These are phyloP conservation scores for Eucalyptus microcorys DNA, from an alignment of 345 rosid species.

Conservation along the genomic window DNA sequence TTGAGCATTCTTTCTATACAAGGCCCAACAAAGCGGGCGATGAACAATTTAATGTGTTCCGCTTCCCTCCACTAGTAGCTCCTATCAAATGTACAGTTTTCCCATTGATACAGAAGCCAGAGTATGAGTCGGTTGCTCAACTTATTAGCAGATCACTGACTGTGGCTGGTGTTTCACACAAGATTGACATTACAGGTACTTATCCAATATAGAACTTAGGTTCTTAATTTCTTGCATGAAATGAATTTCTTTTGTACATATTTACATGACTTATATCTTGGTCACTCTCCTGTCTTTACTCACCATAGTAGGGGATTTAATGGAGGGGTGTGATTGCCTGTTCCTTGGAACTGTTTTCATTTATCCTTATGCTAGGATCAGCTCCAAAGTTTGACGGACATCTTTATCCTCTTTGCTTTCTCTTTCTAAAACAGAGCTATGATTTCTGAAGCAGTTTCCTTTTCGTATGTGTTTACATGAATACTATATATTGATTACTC, in stretches of 20 bases:
- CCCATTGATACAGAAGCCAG: slow-evolving; percentile 82
- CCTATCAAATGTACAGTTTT: slow-evolving; percentile 92
- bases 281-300: not conserved
- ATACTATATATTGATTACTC: not conserved
- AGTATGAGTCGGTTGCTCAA: slow-evolving; percentile 73
- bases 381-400: not conserved
- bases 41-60: slow-evolving; percentile 74
- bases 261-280: not conserved
- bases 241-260: not conserved
- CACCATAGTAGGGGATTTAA: not conserved
- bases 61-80: slow-evolving; percentile 87
- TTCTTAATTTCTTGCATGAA: not conserved
- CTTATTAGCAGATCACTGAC: slow-evolving; percentile 60
- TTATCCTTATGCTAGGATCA: not conserved
- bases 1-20: slow-evolving; percentile 76
- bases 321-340: not conserved
- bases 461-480: not conserved
- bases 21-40: slow-evolving; percentile 90
- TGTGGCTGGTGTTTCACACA: slow-evolving; percentile 69
- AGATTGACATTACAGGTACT: slow-evolving; percentile 87
- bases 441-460: not conserved
- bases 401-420: not conserved
- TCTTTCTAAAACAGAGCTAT: not conserved
- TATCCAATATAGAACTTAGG: not conserved
- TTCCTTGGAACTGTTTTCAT: not conserved